A percentile compares a stretch with the other conserved stretches of the same genome.
phyloP scores from a whole-genome alignment of 2,329 filamentous ascomycete species.

The Xylaria sp. region DNA sequence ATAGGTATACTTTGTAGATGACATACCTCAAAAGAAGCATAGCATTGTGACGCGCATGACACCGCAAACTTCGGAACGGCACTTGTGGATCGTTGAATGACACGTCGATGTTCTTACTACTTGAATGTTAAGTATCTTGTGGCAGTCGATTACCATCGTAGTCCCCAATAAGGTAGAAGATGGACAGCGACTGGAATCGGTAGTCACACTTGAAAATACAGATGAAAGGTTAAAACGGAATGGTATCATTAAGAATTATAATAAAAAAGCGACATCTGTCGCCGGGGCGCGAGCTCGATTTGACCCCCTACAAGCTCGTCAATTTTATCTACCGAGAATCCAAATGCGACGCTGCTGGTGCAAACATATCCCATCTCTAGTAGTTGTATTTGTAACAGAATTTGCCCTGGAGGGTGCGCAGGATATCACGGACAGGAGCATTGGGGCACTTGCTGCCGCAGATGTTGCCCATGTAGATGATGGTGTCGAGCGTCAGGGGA shows the following conservation, averaged over 20 bases:
- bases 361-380: conserved; percentile 33
- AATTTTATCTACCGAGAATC: conserved; percentile 12
- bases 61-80: neutral
- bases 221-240: conserved; percentile 1
- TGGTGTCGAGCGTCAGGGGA: conserved; percentile 45
- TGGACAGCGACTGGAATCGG: neutral
- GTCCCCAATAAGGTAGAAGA: neutral
- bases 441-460: conserved; percentile 46
- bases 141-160: neutral
- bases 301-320: conserved; percentile 19
- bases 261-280: conserved; percentile 17
- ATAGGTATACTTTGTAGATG: neutral
- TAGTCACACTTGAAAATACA: neutral
- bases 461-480: conserved; percentile 43
- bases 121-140: neutral
- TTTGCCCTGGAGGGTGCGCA: conserved; percentile 42
- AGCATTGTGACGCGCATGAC: neutral
- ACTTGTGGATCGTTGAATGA: neutral
- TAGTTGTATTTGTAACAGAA: conserved; percentile 48
- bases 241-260: conserved; percentile 41
- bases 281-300: conserved; percentile 25
- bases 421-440: conserved; percentile 43
- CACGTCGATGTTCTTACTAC: neutral
- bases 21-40: neutral
- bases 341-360: conserved; percentile 27